phyloP scores from a whole-genome alignment of 768 basidiomycete genomes.

The Termitomyces sp. region DNA sequence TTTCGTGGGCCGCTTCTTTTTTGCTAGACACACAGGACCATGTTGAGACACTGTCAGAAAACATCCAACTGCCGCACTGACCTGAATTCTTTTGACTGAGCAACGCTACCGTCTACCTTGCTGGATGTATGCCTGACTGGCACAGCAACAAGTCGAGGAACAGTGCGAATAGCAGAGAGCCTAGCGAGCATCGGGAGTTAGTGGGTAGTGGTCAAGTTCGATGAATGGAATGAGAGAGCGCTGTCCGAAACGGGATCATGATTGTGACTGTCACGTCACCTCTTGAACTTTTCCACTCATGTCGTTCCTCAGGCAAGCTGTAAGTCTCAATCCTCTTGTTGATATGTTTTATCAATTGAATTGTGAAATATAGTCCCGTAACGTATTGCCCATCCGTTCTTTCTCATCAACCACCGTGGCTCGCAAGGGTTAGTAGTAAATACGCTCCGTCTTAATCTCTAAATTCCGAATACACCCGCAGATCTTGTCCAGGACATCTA shows the following conservation, averaged over 20 bases:
- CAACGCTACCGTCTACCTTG: conserved; percentile 49
- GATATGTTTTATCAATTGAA: neutral
- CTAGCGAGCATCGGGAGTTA: conserved; percentile 34
- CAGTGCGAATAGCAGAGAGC: conserved; percentile 34
- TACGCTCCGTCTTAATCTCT: neutral
- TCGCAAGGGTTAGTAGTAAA: conserved; percentile 53
- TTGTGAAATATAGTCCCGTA: conserved; percentile 37
- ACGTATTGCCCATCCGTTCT: conserved; percentile 42
- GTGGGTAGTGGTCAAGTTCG: conserved; percentile 12
- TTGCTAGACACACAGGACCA: conserved; percentile 34
- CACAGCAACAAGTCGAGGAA: conserved; percentile 29
- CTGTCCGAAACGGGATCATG: conserved; percentile 18
- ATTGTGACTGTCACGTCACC: conserved; percentile 36
- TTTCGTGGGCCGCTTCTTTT: conserved; percentile 69
- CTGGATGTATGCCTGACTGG: conserved; percentile 35
- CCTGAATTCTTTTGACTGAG: conserved; percentile 60
- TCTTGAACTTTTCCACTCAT: conserved; percentile 45
- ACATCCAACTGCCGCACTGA: conserved; percentile 21
- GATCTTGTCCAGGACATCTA: conserved; percentile 94
- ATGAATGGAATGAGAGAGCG: neutral
- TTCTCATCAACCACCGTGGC: conserved; percentile 56
- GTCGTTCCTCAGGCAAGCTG: conserved; percentile 65
- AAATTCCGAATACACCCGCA: conserved; percentile 44
- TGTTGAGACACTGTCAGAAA: conserved; percentile 14
- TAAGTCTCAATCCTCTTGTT: conserved; percentile 21